Evolutionary conservation across 805 yeast species (phyloP), one percentile per base, ranked within the genome.

Genomic region (Ogataea sp.): DNA sequence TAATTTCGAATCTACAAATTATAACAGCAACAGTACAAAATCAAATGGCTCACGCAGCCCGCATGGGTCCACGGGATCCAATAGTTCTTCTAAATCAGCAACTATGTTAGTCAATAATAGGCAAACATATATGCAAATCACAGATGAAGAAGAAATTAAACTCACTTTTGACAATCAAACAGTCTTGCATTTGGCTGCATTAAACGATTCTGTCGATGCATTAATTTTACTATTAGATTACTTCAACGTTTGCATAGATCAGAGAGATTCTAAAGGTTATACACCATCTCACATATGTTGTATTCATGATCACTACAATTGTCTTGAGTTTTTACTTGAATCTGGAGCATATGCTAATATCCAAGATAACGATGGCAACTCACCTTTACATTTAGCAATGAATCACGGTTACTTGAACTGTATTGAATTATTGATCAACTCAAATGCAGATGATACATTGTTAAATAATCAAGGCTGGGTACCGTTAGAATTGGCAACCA

Each of bases 321-420:
- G 89, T 46, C 65, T 82, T 34, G 75, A 71, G 44, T 59, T 84
- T 32, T 60, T 87, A 17, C 61, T 86, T 4, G 82, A 82, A 28
- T 73, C 81, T 40, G 93, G 89, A 8, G 94, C 94, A 2, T 82
- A 85, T 50, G 67, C 87, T 34, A 79, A 83, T 48, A 56, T 77
- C 4, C 79, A 76, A 39, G 95, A 93, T 54, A 62, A 66, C 9
- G 73, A 73, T 14, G 95, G 93, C 1, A 84, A 87, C 52, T 80
- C 95, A 2, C 86, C 96, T 0, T 62, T 90, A 32, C 97, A 90
- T 59, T 65, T 83, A 38, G 95, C 96, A 0, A 71, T 85, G 47
- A 80, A 82, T 40, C 75, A 70, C 49, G 90, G 89, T 6, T 73
- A 75, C 43, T 50, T 73, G 14, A 72, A 72, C 36, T 78, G 84